phyloP scores from a whole-genome alignment of 2,329 filamentous ascomycete species.

The Clonostachys sp. region DNA sequence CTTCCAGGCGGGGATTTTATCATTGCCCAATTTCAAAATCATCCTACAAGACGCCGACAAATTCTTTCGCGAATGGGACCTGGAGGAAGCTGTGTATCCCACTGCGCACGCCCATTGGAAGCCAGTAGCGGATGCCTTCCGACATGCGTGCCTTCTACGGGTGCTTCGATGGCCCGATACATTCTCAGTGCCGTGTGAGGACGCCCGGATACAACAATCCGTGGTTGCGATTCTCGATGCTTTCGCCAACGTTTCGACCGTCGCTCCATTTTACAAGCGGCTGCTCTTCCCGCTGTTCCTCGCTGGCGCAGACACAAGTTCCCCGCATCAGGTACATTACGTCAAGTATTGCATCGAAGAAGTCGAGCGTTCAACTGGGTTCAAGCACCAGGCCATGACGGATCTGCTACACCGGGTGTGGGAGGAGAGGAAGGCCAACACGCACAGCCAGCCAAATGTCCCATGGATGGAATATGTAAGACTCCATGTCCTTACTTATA shows the following conservation, averaged over 20 bases:
- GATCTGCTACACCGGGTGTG: slow-evolving; percentile 15
- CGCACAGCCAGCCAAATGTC: slow-evolving; percentile 9
- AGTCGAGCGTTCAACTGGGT: slow-evolving; percentile 15
- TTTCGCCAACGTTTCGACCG: slow-evolving; percentile 11
- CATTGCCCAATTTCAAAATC: slow-evolving; percentile 4
- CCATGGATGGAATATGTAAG: slow-evolving; percentile 21
- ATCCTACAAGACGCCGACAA: slow-evolving; percentile 10
- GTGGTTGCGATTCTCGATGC: slow-evolving; percentile 15
- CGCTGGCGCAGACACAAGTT: slow-evolving; percentile 13
- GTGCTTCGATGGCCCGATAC: slow-evolving; percentile 16
- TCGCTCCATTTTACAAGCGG: slow-evolving; percentile 15
- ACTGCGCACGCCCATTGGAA: slow-evolving; percentile 17
- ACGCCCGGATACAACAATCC: slow-evolving; percentile 10
- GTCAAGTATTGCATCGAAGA: slow-evolving; percentile 11
- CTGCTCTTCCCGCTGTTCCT: slow-evolving; percentile 19
- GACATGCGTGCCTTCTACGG: slow-evolving; percentile 19
- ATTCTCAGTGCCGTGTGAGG: slow-evolving; percentile 13
- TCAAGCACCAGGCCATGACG: slow-evolving; percentile 14
- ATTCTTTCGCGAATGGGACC: slow-evolving; percentile 16
- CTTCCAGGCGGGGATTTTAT: slow-evolving; percentile 3
- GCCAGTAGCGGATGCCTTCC: slow-evolving; percentile 16
- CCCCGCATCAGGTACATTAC: slow-evolving; percentile 16
- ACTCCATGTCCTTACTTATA: slow-evolving; percentile 2
- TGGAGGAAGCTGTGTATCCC: slow-evolving; percentile 13
- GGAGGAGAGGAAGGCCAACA: slow-evolving; percentile 10